Evolutionary conservation across 2,329 filamentous ascomycete species (phyloP), one percentile per base, ranked within the genome.

Genomic region (Aspergillus sp.): DNA sequence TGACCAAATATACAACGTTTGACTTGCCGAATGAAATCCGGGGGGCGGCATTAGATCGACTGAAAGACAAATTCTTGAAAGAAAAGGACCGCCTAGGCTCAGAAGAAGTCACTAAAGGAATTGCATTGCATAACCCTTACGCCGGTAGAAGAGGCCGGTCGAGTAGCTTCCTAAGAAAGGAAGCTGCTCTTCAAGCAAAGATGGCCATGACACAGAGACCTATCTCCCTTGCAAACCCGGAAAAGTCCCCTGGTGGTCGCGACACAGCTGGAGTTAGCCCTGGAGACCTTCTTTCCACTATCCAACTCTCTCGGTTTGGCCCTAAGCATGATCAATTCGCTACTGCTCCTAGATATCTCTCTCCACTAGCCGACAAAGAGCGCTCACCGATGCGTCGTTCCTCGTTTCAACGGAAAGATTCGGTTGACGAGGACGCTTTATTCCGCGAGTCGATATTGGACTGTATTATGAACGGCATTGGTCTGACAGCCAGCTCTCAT

Each of bases 391-490:
- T 78, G 60, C 66, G 71, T 40, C 67, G 67, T 33, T 70, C 73
- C 15, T 60, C 71, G 1, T 75, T 86, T 45, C 89, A 91, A 66
- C 85, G 89, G 5, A 87, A 93, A 63, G 92, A 97, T 56, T 89
- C 90, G 0, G 78, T 92, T 7, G 91, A 96, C 63, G 95, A 98
- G 70, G 93, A 97, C 67, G 86, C 88, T 47, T 75, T 96, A 6
- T 98, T 99, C 73, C 84, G 96, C 41, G 88, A 91, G 58, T 96
- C 92, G 0, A 91, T 99, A 15, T 78, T 98, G 21, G 91, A 96
- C 65, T 98, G 95, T 70, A 96, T 99, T 78, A 93, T 96, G 75
- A 97, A 93, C 70, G 90, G 92, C 0, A 89, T 99, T 59, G 95
- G 95, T 0, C 78, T 99, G 56, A 89, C 87, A 2, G 68, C 70